Base-by-base conservation (phyloP, 495 filamentous ascomycete species). In the Penicillium pulvis region DNA sequence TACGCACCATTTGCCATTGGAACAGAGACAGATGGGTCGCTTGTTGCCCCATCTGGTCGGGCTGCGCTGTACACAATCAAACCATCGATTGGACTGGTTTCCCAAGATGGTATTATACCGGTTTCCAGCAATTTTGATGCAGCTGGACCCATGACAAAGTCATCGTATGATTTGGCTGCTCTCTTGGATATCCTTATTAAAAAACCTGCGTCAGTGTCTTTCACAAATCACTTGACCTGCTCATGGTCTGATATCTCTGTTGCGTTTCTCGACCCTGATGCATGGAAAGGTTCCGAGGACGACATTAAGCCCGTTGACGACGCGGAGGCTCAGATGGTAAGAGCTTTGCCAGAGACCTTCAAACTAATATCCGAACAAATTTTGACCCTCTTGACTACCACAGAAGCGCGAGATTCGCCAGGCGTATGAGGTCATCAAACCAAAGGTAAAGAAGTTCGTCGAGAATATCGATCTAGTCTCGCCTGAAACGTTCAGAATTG, bases 21-120 rank as follows among this genome's bases (percentile, higher is more conserved):
- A 0, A 77, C 78, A 6, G 81, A 83, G 50, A 81, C 79, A 2
- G 68, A 74, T 50, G 76, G 79, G 0, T 82, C 77, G 2, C 68
- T 81, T 19, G 51, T 79, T 14, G 53, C 51, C 2, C 76, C 80
- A 0, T 70, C 76, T 2, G 71, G 61, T n/a, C 57, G 72, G 3
- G 73, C 75, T 11, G 76, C 71, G 1, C 55, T 83, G 11, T 82
- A 81, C 54, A 72, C 67, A 9, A 70, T 76, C 10, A 76, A 76
- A 30, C 66, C 73, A 0, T 70, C 68, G 1, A 56, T 68, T 16
- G 70, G 61, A 6, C 24, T 70, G 23, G 64, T 74, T 8, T 58
- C 70, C n/a, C 20, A 30, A n/a, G 55, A 62, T 16, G 71, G 72
- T 0, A 65, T 75, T n/a, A 55, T 74, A 16, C 69, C 69, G 0